phyloP scores from a whole-genome alignment of 306 rosid genomes.

The Corylus americana region DNA sequence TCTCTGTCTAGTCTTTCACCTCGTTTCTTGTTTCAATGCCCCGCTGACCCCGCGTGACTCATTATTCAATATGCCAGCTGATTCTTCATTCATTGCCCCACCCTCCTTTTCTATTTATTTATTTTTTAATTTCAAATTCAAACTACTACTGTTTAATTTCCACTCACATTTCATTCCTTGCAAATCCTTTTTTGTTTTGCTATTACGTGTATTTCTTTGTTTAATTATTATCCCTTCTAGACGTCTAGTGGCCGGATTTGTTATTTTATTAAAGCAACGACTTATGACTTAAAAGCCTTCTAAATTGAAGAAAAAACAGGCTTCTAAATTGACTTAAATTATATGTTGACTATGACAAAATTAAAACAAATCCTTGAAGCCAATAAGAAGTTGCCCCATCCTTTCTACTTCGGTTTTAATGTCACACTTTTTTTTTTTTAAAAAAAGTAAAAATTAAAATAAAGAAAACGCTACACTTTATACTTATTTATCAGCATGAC shows the following conservation, averaged over 20 bases:
- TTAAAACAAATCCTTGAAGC: neutral
- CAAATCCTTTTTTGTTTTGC: neutral
- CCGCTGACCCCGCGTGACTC: slow-evolving; percentile 48
- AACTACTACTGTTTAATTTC: neutral
- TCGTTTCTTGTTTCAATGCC: slow-evolving; percentile 43
- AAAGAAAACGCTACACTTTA: no score
- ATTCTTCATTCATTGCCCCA: slow-evolving; percentile 28
- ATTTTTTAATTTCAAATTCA: slow-evolving; percentile 30
- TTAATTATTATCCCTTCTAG: neutral
- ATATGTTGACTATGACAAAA: no score
- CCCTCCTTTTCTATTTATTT: neutral
- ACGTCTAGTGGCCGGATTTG: no score
- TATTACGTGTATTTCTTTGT: neutral
- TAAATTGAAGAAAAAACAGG: neutral
- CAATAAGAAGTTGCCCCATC: slow-evolving; percentile 23
- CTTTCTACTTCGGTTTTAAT: neutral
- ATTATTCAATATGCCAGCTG: slow-evolving; percentile 55
- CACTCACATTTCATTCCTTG: slow-evolving; percentile 3
- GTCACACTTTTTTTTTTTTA: no score
- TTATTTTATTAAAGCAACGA: slow-evolving; percentile 1
- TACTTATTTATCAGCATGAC: no score
- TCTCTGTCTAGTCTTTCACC: slow-evolving; percentile 17
- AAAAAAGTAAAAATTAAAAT: no score
- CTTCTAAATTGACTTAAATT: neutral
- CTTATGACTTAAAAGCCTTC: neutral